Conservation (phyloP, 768 basidiomycete species). For the Phallus indusiatus region DNA sequence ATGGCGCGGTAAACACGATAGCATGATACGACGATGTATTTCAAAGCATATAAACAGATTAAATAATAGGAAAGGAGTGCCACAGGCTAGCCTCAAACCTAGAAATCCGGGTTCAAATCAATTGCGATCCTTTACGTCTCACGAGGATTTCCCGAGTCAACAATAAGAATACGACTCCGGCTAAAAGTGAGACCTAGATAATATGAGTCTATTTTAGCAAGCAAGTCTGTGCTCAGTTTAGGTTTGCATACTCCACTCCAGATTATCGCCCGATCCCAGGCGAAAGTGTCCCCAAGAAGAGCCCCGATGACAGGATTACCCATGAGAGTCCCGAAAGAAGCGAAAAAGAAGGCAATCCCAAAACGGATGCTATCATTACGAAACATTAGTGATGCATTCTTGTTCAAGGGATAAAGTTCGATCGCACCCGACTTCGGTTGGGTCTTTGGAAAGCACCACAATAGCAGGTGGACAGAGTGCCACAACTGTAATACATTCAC, state of each 20-base stretch:
- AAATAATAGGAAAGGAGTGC: too few species aligned
- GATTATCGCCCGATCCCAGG: conserved; percentile 51
- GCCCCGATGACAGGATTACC: conserved; percentile 53
- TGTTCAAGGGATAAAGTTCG: conserved; percentile 13
- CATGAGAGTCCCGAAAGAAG: conserved; percentile 11
- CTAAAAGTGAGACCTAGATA: too few species aligned
- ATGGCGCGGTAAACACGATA: too few species aligned
- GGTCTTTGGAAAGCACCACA: conserved; percentile 31
- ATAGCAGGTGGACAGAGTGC: conserved; percentile 32
- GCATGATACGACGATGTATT: too few species aligned
- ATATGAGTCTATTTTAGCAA: background rate
- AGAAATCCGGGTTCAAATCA: too few species aligned
- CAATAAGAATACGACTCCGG: too few species aligned
- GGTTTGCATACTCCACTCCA: conserved; percentile 35
- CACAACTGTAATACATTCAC: conserved; percentile 7
- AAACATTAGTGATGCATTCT: background rate
- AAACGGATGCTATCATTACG: background rate
- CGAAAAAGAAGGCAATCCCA: background rate
- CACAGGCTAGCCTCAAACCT: too few species aligned
- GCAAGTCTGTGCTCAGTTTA: background rate
- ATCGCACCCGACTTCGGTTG: conserved; percentile 45
- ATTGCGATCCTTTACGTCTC: too few species aligned
- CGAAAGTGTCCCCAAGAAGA: conserved; percentile 38
- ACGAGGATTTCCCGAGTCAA: too few species aligned
- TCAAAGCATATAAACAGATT: too few species aligned